Conservation (phyloP, 352 stramenopile species). For the Lagenidium sp. region DNA sequence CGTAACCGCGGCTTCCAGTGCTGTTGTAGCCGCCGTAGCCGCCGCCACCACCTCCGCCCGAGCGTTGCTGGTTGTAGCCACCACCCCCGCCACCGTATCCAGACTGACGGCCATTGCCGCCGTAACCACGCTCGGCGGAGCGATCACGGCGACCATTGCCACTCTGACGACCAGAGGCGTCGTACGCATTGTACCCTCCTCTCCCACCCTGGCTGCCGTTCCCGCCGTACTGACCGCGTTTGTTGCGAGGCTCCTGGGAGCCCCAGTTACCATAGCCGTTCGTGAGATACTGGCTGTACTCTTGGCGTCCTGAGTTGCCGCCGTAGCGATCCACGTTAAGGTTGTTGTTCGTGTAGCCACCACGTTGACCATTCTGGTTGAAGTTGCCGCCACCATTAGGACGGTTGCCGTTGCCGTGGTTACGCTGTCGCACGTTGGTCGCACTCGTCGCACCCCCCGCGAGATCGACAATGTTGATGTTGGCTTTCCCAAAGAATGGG, state of each 20-base stretch:
- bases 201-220: conserved; percentile 16
- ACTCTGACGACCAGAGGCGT: no score
- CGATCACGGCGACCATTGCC: no score
- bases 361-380: conserved; percentile 24
- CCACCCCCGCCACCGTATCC: conserved; percentile 9
- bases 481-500: conserved; percentile 73
- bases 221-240: conserved; percentile 41
- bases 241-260: conserved; percentile 72
- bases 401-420: conserved; percentile 10
- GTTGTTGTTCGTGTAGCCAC: conserved; percentile 50
- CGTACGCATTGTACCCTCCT: conserved; percentile 11
- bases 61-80: conserved; percentile 15
- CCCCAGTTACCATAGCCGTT: conserved; percentile 73
- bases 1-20: no score
- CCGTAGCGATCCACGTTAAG: conserved; percentile 56
- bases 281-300: conserved; percentile 75
- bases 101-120: conserved; percentile 10
- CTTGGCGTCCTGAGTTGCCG: conserved; percentile 11
- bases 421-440: conserved; percentile 57
- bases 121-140: no score
- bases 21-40: conserved; percentile 15
- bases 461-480: conserved; percentile 83
- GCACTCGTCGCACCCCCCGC: conserved; percentile 33
- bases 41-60: conserved; percentile 18
- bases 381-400: conserved; percentile 18